A percentile compares a stretch with the other conserved stretches of the same genome.
Evolutionary conservation across 2,329 filamentous ascomycete species (phyloP).

Genomic region (Thielaviopsis ethacetica): DNA sequence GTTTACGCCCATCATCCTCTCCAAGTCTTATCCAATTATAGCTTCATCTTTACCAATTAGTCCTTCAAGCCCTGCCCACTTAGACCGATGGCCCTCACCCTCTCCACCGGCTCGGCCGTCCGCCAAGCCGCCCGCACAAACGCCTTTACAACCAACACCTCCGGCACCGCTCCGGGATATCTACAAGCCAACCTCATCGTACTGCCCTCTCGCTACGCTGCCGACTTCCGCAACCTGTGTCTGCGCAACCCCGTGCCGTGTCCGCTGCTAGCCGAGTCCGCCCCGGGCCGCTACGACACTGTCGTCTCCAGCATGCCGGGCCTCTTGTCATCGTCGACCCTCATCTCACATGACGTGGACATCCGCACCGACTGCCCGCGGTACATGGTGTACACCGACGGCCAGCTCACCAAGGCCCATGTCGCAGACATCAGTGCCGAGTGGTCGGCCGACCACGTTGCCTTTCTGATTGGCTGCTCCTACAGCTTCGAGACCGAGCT

Average conservation of each 20-base stretch:
- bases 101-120: conserved; percentile 13
- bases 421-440: conserved; percentile 28
- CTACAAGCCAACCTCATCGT: conserved; percentile 48
- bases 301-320: conserved; percentile 20
- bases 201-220: conserved; percentile 37
- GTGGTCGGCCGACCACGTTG: conserved; percentile 43
- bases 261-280: conserved; percentile 36
- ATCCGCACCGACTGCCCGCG: conserved; percentile 39
- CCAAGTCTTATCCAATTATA: not conserved
- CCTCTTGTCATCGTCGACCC: conserved; percentile 11
- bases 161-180: conserved; percentile 36
- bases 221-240: conserved; percentile 42
- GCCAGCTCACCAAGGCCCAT: conserved; percentile 22
- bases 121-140: conserved; percentile 28
- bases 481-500: conserved; percentile 48
- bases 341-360: conserved; percentile 30
- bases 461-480: conserved; percentile 46
- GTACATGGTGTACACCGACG: conserved; percentile 41
- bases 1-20: no score
- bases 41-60: no score
- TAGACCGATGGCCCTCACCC: not conserved
- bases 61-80: no score
- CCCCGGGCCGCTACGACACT: conserved; percentile 24
- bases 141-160: conserved; percentile 27
- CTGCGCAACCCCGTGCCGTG: conserved; percentile 46